Evolutionary conservation across 2,329 filamentous ascomycete genomes (phyloP).

Genomic region (Onygenales sp.): DNA sequence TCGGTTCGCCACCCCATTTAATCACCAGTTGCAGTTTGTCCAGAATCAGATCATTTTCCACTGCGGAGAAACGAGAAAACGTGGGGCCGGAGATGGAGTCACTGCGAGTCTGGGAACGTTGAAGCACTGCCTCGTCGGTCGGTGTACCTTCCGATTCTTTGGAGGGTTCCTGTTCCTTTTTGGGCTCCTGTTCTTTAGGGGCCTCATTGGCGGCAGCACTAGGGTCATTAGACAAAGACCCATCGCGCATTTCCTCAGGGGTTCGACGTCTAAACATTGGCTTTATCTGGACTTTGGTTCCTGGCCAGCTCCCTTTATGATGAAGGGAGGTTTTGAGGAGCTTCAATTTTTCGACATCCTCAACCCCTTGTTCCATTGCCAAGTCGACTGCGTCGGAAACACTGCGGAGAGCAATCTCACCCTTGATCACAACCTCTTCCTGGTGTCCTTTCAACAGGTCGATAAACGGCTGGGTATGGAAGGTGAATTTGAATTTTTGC

Average conservation of each 20-base stretch:
- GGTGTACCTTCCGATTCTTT: conserved; percentile 16
- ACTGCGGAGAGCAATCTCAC: conserved; percentile 77
- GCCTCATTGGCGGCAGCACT: conserved; percentile 31
- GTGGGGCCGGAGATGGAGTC: conserved; percentile 86
- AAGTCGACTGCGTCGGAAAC: conserved; percentile 80
- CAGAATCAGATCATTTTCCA: conserved; percentile 82
- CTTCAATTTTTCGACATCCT: conserved; percentile 80
- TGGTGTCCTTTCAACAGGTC: conserved; percentile 90
- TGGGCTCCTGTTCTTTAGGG: conserved; percentile 43
- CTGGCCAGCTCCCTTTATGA: conserved; percentile 88
- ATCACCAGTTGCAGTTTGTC: conserved; percentile 97
- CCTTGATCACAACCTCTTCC: conserved; percentile 89
- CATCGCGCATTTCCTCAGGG: conserved; percentile 45
- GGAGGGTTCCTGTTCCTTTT: conserved; percentile 15
- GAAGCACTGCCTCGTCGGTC: conserved; percentile 1
- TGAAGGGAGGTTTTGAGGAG: conserved; percentile 76
- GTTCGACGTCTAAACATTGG: conserved; percentile 94
- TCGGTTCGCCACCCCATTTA: conserved; percentile 98
- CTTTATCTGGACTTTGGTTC: conserved; percentile 98
- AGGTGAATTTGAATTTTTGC: conserved; percentile 99
- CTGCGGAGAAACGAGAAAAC: conserved; percentile 86
- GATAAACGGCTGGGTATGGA: conserved; percentile 93
- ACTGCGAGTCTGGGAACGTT: conserved; percentile 51
- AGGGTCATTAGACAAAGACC: conserved; percentile 12
- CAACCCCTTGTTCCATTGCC: conserved; percentile 67